Evolutionary conservation across 2,329 filamentous ascomycete species (phyloP), one percentile per base, ranked within the genome.

Genomic region (Penicillium sp.): DNA sequence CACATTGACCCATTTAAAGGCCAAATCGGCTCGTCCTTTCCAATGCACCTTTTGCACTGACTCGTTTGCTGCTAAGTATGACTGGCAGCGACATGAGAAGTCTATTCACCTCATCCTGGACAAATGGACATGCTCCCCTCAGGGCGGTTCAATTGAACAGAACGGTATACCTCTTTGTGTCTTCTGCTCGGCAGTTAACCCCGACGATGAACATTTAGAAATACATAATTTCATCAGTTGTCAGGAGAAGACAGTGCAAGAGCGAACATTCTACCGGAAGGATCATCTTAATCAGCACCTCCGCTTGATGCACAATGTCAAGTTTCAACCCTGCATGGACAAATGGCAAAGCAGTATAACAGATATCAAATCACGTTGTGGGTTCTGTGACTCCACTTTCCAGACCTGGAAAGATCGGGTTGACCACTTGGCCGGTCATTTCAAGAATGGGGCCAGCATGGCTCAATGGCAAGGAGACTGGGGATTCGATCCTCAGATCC

Each of bases 211-310:
- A 12, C 82, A 85, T 63, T 62, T 83, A 13, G 80, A 82, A 56
- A 73, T 71, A 7, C 82, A 85, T 68, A 81, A 83, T 55, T 81
- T 80, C 62, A 69, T 70, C 29, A 71, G 74, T 25, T 85, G 82
- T 58, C 77, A 80, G 56, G 80, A 83, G 55, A 84, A 84, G 62
- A 79, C 79, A 3, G 55, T 77, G 1, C 77, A 81, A 38, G 78
- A 82, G 49, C 74, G 81, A 30, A 83, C 79, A 0, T 84, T 83
- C 62, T 83, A 80, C 59, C 72, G 81, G 22, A 83, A 83, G 63
- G 81, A 84, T 58, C 81, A 84, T 59, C 72, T 84, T 11, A 76
- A 80, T 41, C 81, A 84, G 58, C 81, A 84, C 62, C 65, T 83
- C 28, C 74, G 80, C 30, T 67, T 83, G 45, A 81, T 83, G 73